These are phyloP conservation scores for Trametes cubensis DNA, from an alignment of 768 basidiomycete species.

Conservation along the genomic window DNA sequence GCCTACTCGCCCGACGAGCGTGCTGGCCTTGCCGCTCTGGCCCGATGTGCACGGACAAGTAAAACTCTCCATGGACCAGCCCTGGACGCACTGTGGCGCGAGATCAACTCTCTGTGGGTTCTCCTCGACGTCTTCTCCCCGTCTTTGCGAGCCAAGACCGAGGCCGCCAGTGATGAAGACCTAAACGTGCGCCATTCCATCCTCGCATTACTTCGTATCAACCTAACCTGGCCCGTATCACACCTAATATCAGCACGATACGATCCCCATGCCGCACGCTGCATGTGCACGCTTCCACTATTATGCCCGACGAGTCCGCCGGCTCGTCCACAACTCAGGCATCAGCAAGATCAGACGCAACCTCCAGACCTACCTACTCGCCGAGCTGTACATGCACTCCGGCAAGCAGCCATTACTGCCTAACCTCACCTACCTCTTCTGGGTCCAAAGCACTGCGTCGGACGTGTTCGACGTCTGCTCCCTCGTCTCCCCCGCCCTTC, in stretches of 20 bases:
- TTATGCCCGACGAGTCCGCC: slow-evolving; percentile 4
- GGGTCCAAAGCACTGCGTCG: not conserved
- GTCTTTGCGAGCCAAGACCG: not conserved
- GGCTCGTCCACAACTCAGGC: slow-evolving; percentile 3
- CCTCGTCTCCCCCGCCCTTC: not conserved
- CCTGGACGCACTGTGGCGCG: slow-evolving; percentile 1
- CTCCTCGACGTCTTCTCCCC: slow-evolving; percentile 1
- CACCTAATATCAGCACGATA: not conserved
- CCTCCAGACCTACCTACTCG: not conserved
- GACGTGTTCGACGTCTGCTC: slow-evolving; percentile 4
- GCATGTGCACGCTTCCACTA: not conserved
- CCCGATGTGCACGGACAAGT: slow-evolving; percentile 2
- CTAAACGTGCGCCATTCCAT: not conserved
- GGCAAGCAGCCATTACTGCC: slow-evolving; percentile 1
- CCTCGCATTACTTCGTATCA: not conserved
- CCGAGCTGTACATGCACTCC: not conserved
- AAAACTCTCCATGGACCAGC: slow-evolving; percentile 6
- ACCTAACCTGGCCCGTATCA: not conserved
- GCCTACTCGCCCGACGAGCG: not conserved
- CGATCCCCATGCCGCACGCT: not conserved
- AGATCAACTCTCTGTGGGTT: slow-evolving; percentile 5
- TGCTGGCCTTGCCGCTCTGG: not conserved
- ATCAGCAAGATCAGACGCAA: not conserved
- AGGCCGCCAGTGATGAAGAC: not conserved
- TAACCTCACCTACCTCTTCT: slow-evolving; percentile 6